Evolutionary conservation across 768 basidiomycete species (phyloP).

Genomic region (Tephrocybe sp.): DNA sequence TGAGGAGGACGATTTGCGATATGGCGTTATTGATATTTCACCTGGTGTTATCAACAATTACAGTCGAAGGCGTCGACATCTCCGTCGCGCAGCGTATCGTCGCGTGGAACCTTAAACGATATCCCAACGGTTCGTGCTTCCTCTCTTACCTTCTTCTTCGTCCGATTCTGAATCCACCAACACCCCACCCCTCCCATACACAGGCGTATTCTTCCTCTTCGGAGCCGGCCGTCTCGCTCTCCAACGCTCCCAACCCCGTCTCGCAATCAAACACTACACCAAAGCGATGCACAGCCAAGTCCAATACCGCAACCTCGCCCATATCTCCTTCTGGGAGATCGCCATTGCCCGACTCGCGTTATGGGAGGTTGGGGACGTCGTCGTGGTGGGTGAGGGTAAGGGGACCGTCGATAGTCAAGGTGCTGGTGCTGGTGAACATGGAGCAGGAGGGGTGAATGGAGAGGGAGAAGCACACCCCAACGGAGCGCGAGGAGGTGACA

Average conservation of each 20-base stretch:
- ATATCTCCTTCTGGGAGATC: slow-evolving; percentile 86
- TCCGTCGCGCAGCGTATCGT: slow-evolving; percentile 70
- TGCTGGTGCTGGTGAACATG: neutral
- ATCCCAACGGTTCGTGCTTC: slow-evolving; percentile 57
- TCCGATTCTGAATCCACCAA: slow-evolving; percentile 23
- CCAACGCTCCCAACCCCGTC: slow-evolving; percentile 66
- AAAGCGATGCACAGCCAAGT: slow-evolving; percentile 59
- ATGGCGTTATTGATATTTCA: slow-evolving; percentile 90
- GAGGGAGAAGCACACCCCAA: too few relatives aligned
- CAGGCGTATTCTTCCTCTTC: slow-evolving; percentile 91
- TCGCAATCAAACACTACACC: slow-evolving; percentile 72
- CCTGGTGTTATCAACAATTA: slow-evolving; percentile 76
- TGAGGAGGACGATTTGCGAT: slow-evolving; percentile 81
- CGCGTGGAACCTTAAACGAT: slow-evolving; percentile 80
- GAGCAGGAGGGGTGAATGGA: neutral
- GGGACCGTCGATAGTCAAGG: too few relatives aligned
- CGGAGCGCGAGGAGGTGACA: neutral
- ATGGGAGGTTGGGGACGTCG: slow-evolving; percentile 52
- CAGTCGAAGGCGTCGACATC: slow-evolving; percentile 77
- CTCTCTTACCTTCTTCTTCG: neutral
- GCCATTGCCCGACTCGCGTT: slow-evolving; percentile 73
- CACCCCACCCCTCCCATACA: slow-evolving; percentile 28
- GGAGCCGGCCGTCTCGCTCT: slow-evolving; percentile 84
- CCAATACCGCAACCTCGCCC: slow-evolving; percentile 74
- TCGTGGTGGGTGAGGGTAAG: slow-evolving; percentile 1